Conservation (phyloP, 1,284 basidiomycete genomes). For the Austroboletus novae-zelandiae region DNA sequence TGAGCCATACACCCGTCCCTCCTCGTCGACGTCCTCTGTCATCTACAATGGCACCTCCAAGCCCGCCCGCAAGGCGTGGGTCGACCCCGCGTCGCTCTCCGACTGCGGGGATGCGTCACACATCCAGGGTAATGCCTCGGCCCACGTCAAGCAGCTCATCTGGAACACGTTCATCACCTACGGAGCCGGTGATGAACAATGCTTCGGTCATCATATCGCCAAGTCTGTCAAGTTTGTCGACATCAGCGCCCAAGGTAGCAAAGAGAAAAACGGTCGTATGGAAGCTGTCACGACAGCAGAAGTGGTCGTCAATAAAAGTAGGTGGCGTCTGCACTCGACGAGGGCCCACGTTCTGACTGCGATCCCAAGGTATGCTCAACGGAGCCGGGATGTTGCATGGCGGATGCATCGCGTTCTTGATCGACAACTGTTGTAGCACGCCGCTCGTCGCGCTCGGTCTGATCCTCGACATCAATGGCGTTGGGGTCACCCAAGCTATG, state of each 20-base stretch:
- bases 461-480: conserved; percentile 58
- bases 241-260: conserved; percentile 46
- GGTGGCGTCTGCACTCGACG: conserved; percentile 11
- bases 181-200: conserved; percentile 58
- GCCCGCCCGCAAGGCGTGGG: conserved; percentile 45
- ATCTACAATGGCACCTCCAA: conserved; percentile 22
- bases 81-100: conserved; percentile 59
- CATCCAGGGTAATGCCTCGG: conserved; percentile 59
- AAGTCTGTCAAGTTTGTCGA: conserved; percentile 58
- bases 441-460: conserved; percentile 64
- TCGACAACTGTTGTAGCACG: conserved; percentile 69
- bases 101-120: conserved; percentile 50
- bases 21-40: conserved; percentile 21
- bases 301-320: conserved; percentile 57
- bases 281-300: conserved; percentile 62
- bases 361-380: conserved; percentile 59
- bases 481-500: conserved; percentile 69
- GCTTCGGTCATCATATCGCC: conserved; percentile 59
- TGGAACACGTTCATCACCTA: conserved; percentile 65
- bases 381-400: conserved; percentile 72
- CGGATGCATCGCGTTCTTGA: conserved; percentile 65
- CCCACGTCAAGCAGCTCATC: conserved; percentile 59
- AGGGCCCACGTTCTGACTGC: conserved; percentile 7
- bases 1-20: conserved; percentile 24
- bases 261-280: conserved; percentile 45